Evolutionary conservation across 2,329 filamentous ascomycete species (phyloP), one percentile per base, ranked within the genome.

Genomic region (Fusarium sp.): DNA sequence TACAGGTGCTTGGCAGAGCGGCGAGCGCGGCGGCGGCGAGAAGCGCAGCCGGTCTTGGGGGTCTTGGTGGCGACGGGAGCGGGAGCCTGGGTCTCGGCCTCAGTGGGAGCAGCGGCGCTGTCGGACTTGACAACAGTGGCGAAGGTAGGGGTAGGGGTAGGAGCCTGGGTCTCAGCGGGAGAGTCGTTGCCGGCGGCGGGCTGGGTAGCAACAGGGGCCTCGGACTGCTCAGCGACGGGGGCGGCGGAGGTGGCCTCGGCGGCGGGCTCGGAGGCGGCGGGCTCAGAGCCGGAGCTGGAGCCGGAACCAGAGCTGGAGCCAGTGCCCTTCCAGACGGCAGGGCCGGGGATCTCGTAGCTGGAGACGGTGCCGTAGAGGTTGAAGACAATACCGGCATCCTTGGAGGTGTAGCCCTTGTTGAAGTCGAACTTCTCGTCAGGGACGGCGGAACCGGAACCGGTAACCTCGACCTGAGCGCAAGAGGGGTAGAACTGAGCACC

Each of bases 381-480:
- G 82, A 89, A 79, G 64, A 82, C 69, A 73, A 91, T 87, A 62
- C 89, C 89, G 14, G 85, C 76, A 75, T 90, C 88, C 56, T 80
- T 78, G 71, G 82, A 79, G 53, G 80, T 88, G 83, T 91, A 91
- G 61, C 87, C 88, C 31, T 56, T 74, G 78, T 83, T 80, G 75
- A 86, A 82, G 75, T 82, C 79, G 55, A 85, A 85, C 72, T 66
- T 70, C 73, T 80, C 64, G 62, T 76, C 71, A 22, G 84, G 83
- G 80, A 73, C 68, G 36, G 66, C 67, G 44, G 53, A 60, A 31
- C 75, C 87, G 43, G 80, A 78, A 52, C 87, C 87, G 34, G 84
- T 85, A 67, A 91, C 80, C 75, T 88, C 83, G 66, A 91, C 74
- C 81, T 91, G 89, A 71, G 88, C 80, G 77, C 89, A 87, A 67